Evolutionary conservation across 2,329 filamentous ascomycete genomes (phyloP).

Genomic region (Colletotrichum neosansevieriae): DNA sequence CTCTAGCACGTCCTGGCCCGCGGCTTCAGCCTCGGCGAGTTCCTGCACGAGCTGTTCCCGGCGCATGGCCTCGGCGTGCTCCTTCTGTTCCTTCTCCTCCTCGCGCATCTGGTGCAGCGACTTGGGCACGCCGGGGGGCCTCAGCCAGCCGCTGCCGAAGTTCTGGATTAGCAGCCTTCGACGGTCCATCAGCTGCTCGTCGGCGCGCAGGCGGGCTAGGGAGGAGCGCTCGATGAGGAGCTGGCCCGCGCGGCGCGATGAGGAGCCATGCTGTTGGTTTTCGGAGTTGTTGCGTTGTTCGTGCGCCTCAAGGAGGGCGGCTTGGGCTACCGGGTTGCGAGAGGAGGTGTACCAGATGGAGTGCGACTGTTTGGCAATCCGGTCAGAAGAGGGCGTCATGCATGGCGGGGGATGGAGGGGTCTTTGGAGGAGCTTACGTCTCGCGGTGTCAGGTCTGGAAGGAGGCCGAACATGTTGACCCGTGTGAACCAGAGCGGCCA

Average conservation of each 20-base stretch:
- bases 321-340: slow-evolving; percentile 59
- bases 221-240: slow-evolving; percentile 68
- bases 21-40: slow-evolving; percentile 74
- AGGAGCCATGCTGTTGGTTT: slow-evolving; percentile 41
- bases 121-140: slow-evolving; percentile 88
- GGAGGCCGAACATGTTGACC: slow-evolving; percentile 68
- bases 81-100: slow-evolving; percentile 88
- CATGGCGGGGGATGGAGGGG: not conserved
- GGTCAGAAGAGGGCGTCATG: slow-evolving; percentile 37
- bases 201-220: slow-evolving; percentile 77
- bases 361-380: slow-evolving; percentile 67
- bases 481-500: not conserved
- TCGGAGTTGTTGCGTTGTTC: slow-evolving; percentile 49
- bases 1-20: slow-evolving; percentile 56
- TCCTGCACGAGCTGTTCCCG: slow-evolving; percentile 80
- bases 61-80: slow-evolving; percentile 81
- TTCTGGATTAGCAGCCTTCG: slow-evolving; percentile 86
- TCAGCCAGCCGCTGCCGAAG: slow-evolving; percentile 91
- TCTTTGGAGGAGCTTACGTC: slow-evolving; percentile 66
- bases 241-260: slow-evolving; percentile 52
- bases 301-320: slow-evolving; percentile 50
- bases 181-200: slow-evolving; percentile 81
- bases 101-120: slow-evolving; percentile 91
- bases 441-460: slow-evolving; percentile 76
- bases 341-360: slow-evolving; percentile 80